A percentile compares a stretch with the other conserved stretches of the same genome.
Conservation (phyloP, 148 eudicot genomes). For the Linanthus parryae region DNA sequence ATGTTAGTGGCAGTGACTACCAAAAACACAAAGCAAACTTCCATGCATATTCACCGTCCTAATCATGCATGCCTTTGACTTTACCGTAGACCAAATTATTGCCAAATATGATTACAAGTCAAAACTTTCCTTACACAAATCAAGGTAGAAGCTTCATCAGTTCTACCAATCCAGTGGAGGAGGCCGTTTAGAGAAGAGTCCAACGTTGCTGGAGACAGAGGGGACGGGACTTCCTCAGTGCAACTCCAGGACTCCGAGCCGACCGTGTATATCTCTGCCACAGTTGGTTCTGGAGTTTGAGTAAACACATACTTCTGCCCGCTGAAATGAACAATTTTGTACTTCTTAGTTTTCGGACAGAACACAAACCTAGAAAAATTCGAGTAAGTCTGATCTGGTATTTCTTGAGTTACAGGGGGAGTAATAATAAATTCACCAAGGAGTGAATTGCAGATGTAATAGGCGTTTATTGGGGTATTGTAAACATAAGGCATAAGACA, state of each 20-base stretch:
- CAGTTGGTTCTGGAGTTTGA: not conserved
- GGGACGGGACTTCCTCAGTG: conserved; percentile 16
- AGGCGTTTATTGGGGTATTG: not conserved
- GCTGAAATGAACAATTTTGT: conserved; percentile 32
- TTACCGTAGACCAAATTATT: too few species aligned
- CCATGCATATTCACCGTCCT: too few species aligned
- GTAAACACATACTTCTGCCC: not conserved
- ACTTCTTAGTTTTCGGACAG: conserved; percentile 23
- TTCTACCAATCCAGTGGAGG: conserved; percentile 30
- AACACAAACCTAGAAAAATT: conserved; percentile 25
- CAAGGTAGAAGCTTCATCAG: conserved; percentile 6
- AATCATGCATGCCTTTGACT: too few species aligned
- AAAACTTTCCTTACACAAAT: too few species aligned
- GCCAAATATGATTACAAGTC: too few species aligned
- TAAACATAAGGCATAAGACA: conserved; percentile 13
- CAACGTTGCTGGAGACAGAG: conserved; percentile 3
- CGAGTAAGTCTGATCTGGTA: not conserved
- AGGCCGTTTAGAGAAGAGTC: conserved; percentile 22
- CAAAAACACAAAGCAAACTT: too few species aligned
- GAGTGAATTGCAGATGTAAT: conserved; percentile 26
- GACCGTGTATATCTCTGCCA: conserved; percentile 21
- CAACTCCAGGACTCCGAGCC: conserved; percentile 26
- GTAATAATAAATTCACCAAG: conserved; percentile 19
- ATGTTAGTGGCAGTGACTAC: too few species aligned
- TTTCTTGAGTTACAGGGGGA: too few species aligned